phyloP scores from a whole-genome alignment of 2,329 filamentous ascomycete species.

The Pseudophaeomoniella oleicola region DNA sequence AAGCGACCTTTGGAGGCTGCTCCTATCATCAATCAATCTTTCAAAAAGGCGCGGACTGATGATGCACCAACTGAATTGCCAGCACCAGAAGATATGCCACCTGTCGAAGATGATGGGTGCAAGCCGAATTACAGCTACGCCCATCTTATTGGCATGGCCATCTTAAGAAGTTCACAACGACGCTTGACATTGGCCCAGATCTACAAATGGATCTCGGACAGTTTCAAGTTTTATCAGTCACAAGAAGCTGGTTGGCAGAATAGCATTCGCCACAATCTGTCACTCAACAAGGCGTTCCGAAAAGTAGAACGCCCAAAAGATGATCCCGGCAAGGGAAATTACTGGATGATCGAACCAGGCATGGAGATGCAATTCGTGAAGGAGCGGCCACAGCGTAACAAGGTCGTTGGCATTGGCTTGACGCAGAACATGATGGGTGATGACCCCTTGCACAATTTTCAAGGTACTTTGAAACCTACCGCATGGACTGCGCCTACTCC shows the following conservation, averaged over 20 bases:
- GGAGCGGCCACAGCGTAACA: constrained; percentile 51
- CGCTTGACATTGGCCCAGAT: constrained; percentile 86
- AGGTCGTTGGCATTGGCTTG: constrained; percentile 18
- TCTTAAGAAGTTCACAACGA: constrained; percentile 68
- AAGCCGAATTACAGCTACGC: constrained; percentile 93
- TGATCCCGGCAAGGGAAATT: constrained; percentile 93
- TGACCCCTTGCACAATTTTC: constrained; percentile 6
- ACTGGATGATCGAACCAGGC: constrained; percentile 87
- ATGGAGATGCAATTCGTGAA: constrained; percentile 83
- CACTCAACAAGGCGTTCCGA: constrained; percentile 89
- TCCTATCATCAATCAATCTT: constrained; percentile 53
- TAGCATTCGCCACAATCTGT: constrained; percentile 95
- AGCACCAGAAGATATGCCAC: constrained; percentile 63
- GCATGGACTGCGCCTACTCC: constrained; percentile 17
- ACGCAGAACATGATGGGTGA: constrained; percentile 8
- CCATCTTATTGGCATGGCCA: constrained; percentile 90
- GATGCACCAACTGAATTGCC: constrained; percentile 42
- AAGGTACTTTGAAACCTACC: constrained; percentile 8
- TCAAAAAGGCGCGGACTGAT: constrained; percentile 54
- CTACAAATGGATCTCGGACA: constrained; percentile 99
- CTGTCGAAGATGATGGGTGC: constrained; percentile 67
- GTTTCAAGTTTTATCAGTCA: constrained; percentile 72
- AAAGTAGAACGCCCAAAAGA: constrained; percentile 95
- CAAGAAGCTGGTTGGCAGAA: constrained; percentile 94
- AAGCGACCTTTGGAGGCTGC: constrained; percentile 58